phyloP scores from a whole-genome alignment of 768 basidiomycete genomes.

The Russula sp. region DNA sequence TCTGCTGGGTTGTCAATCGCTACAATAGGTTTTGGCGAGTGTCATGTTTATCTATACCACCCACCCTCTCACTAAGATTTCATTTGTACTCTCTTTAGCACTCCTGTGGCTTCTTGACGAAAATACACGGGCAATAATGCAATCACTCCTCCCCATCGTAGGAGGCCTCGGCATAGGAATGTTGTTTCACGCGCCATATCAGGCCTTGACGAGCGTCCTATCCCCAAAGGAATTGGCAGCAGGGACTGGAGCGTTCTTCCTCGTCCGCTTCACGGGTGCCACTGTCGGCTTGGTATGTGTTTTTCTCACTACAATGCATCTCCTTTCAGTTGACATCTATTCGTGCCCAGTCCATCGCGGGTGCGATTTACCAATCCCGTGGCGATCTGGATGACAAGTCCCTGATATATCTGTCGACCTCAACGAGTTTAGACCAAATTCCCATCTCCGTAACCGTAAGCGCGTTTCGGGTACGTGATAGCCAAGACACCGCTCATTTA shows the following conservation, averaged over 20 bases:
- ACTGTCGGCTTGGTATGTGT: conserved; percentile 70
- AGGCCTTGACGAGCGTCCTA: conserved; percentile 67
- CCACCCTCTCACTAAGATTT: not conserved
- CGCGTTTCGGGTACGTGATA: conserved; percentile 25
- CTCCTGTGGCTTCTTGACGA: conserved; percentile 63
- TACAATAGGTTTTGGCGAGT: conserved; percentile 69
- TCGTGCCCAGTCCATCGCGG: conserved; percentile 61
- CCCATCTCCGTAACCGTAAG: conserved; percentile 17
- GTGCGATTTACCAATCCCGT: conserved; percentile 54
- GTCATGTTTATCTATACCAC: not conserved
- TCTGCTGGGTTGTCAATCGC: conserved; percentile 60
- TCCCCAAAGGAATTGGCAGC: conserved; percentile 66
- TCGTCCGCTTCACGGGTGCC: conserved; percentile 83
- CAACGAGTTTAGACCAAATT: conserved; percentile 4
- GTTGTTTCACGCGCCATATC: conserved; percentile 83
- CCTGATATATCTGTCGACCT: not conserved
- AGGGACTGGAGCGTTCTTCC: conserved; percentile 83
- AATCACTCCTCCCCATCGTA: conserved; percentile 61
- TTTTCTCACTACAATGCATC: not conserved
- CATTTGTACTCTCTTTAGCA: conserved; percentile 43
- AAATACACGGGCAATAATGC: conserved; percentile 43
- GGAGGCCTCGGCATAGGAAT: conserved; percentile 78
- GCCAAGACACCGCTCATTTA: conserved; percentile 4
- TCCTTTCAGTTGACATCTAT: conserved; percentile 17
- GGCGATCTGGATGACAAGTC: conserved; percentile 3